Evolutionary conservation across 2,329 filamentous ascomycete genomes (phyloP), one percentile per base, ranked within the genome.

Genomic region (Arthroderma sp.): DNA sequence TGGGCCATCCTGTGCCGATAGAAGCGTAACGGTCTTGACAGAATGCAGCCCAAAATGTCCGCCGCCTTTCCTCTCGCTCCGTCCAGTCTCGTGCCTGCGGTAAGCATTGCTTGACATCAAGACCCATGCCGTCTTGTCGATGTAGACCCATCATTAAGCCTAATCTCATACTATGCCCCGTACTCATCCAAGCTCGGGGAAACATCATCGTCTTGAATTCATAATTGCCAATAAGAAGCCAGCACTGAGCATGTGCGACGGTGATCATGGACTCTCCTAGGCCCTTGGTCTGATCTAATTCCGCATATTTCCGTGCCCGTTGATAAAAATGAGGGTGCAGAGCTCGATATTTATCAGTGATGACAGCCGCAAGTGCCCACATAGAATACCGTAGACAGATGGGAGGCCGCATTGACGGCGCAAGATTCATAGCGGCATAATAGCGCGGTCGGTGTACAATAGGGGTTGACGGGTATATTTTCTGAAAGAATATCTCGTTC

Each of bases 151-250:
- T 86, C 89, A 96, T 95, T 57, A 94, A 82, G 42, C 78, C 77
- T 44, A 96, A 65, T 42, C 89, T 77, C n/a, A 82, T 77, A 4
- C 83, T 83, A 49, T 84, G 74, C 22, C 89, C 91, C 2, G 85
- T 82, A 53, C 85, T 95, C 68, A 94, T 78, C 91, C 91, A 96
- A 1, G 91, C 91, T 52, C 91, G 73, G 1, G 91, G 89, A 55
- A 96, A 96, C 62, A 87, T 93, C 85, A 96, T 94, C 74, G 85
- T 83, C 66, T 89, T 94, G 70, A 95, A 96, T 62, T 98, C 91
- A 56, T 94, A 95, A 0, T 76, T 79, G 4, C 80, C 77, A 40
- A 93, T 72, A 15, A 96, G 68, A 28, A 80, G 71, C 73, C 93
- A 93, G 1, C 85, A 78, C 61, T 98, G 91, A 42, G 82, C 84